Base-by-base conservation (phyloP, 345 rosid species). In the Euphorbia tirucalli region DNA sequence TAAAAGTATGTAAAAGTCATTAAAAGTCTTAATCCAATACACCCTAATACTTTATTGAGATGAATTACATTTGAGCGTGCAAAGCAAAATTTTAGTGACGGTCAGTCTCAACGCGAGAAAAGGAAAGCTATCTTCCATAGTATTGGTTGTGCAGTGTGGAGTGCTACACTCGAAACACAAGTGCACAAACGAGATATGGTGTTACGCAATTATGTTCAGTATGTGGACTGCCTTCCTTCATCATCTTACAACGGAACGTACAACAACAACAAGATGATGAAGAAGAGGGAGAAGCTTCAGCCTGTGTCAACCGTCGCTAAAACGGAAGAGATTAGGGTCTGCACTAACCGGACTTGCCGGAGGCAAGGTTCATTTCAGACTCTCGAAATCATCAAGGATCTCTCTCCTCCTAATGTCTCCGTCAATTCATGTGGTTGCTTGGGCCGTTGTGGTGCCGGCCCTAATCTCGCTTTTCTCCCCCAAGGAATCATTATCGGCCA, bases 401-500 rank as follows among this genome's bases (percentile, higher is more conserved):
- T 91, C 44, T 86, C 96, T 3, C 97, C 93, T 30, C 87, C 97
- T 9, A 27, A 68, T 1, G 79, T 93, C 79, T 50, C 78, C 50
- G 92, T 93, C 72, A 86, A 74, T 66, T 59, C 89, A 57, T 78
- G 89, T 79, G 94, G 83, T 25, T 93, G 97, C 82, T 79, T 91
- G 60, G 97, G 97, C 74, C 86, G 90, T 4, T 93, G 97, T 77
- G 96, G 97, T 52, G 74, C 94, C 9, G 98, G 98, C 25, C 97
- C 98, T 21, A 93, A 93, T 81, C 80, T 90, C 71, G 91, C 74
- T 59, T 72, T 88, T 63, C 85, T 93, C 9, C 97, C 98, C 25
- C 79, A 80, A 56, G 97, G 88, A 48, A 69, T 85, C 71, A 27
- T 88, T 65, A 74, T 90, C 28, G 74, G 85, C 18, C 96, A 91